phyloP scores from a whole-genome alignment of 2,329 filamentous ascomycete genomes.

The Sporothrix mexicana region DNA sequence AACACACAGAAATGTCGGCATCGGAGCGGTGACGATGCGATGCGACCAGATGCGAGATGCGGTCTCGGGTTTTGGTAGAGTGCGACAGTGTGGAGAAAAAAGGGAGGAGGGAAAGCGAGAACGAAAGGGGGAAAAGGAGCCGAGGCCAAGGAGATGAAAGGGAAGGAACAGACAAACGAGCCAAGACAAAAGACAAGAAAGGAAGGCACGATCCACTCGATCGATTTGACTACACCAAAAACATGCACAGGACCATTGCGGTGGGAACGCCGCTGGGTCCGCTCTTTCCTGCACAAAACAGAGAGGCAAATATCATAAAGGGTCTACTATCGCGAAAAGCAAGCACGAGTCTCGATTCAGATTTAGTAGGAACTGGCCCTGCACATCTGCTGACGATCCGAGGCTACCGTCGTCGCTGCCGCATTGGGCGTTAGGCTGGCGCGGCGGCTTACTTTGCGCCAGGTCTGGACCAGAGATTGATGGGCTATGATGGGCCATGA shows the following conservation, averaged over 20 bases:
- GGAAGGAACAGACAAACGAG: background rate
- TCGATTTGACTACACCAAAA: background rate
- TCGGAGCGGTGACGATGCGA: slow-evolving; percentile 13
- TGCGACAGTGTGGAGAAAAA: background rate
- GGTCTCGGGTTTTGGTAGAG: slow-evolving; percentile 1
- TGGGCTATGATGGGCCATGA: too few relatives aligned
- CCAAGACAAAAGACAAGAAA: background rate
- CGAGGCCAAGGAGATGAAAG: background rate
- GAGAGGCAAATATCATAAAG: slow-evolving; percentile 7
- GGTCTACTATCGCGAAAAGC: background rate
- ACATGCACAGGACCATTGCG: background rate
- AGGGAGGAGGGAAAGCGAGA: background rate
- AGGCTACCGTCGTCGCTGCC: slow-evolving; percentile 20
- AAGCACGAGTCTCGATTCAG: background rate
- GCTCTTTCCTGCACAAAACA: background rate
- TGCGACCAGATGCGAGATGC: background rate
- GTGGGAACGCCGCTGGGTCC: background rate
- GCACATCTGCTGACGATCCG: slow-evolving; percentile 1
- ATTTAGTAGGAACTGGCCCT: too few relatives aligned
- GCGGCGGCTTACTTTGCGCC: slow-evolving; percentile 30
- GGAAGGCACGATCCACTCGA: slow-evolving; percentile 4
- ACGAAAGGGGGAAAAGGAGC: background rate
- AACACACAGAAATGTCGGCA: background rate
- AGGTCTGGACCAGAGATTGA: background rate
- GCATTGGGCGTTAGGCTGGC: slow-evolving; percentile 25